Conservation (phyloP, 768 basidiomycete genomes). For the Agrocybe chaxingu region DNA sequence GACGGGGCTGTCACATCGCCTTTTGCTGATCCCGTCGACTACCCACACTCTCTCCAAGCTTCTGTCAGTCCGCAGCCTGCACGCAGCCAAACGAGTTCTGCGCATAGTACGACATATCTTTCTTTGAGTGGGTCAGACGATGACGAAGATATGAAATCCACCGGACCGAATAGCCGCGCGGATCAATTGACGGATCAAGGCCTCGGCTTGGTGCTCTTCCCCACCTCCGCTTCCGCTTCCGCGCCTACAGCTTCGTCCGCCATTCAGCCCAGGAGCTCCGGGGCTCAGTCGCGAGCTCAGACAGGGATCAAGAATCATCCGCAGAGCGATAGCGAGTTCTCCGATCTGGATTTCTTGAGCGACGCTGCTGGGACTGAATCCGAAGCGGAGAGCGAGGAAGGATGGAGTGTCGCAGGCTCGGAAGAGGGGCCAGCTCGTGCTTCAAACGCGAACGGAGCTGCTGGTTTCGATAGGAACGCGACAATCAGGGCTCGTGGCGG, state of each 20-base stretch:
- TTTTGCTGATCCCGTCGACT: background rate
- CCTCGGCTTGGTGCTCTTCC: constrained; percentile 4
- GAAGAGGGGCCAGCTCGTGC: no score
- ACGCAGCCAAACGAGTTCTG: constrained; percentile 8
- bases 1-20: constrained; percentile 1
- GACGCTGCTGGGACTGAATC: constrained; percentile 4
- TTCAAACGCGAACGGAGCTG: no score
- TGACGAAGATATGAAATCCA: background rate
- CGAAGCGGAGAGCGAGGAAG: no score
- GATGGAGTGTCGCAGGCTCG: no score
- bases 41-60: background rate
- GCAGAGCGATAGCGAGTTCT: constrained; percentile 15
- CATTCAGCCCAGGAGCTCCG: background rate
- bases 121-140: constrained; percentile 12
- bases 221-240: background rate
- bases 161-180: constrained; percentile 1
- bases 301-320: no score
- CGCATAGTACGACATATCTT: constrained; percentile 13
- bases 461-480: no score
- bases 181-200: constrained; percentile 5
- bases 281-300: background rate
- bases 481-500: no score
- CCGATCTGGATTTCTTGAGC: constrained; percentile 21
- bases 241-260: background rate
- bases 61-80: background rate